A percentile compares a stretch with the other conserved stretches of the same genome.
These are phyloP conservation scores for Orbilia oligospora DNA, from an alignment of 2,329 filamentous ascomycete genomes.

Conservation along the genomic window DNA sequence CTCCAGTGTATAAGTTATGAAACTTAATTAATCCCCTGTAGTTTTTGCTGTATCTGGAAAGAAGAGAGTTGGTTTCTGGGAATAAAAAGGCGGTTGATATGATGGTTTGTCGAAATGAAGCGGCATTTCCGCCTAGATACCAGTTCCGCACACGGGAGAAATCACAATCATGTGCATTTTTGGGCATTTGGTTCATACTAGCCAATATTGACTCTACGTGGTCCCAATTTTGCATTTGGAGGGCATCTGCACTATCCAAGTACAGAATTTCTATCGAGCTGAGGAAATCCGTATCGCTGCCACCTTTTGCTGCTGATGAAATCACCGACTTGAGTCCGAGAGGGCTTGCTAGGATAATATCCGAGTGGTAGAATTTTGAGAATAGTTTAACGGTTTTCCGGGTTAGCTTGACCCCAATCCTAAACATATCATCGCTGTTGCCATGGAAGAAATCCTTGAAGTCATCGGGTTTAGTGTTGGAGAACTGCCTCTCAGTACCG, in stretches of 20 bases:
- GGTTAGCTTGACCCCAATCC: conserved; percentile 95
- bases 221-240: conserved; percentile 99
- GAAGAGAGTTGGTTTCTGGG: conserved; percentile 86
- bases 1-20: conserved; percentile 73
- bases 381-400: conserved; percentile 96
- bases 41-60: conserved; percentile 83
- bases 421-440: conserved; percentile 97
- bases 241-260: conserved; percentile 90
- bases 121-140: conserved; percentile 91
- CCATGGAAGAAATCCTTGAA: conserved; percentile 91
- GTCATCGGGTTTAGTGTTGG: conserved; percentile 83
- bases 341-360: conserved; percentile 92
- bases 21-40: conserved; percentile 83
- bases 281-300: conserved; percentile 85
- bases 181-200: conserved; percentile 90
- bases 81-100: conserved; percentile 86
- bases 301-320: conserved; percentile 78
- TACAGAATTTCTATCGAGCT: conserved; percentile 93
- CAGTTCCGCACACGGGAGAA: conserved; percentile 89
- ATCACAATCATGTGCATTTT: conserved; percentile 90
- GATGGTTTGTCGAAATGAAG: conserved; percentile 86
- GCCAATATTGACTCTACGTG: conserved; percentile 93
- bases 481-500: conserved; percentile 76
- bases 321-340: conserved; percentile 92
- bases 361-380: conserved; percentile 94